Evolutionary conservation across 2,329 filamentous ascomycete species (phyloP), one percentile per base, ranked within the genome.

Genomic region (Chaetomium olivaceum): DNA sequence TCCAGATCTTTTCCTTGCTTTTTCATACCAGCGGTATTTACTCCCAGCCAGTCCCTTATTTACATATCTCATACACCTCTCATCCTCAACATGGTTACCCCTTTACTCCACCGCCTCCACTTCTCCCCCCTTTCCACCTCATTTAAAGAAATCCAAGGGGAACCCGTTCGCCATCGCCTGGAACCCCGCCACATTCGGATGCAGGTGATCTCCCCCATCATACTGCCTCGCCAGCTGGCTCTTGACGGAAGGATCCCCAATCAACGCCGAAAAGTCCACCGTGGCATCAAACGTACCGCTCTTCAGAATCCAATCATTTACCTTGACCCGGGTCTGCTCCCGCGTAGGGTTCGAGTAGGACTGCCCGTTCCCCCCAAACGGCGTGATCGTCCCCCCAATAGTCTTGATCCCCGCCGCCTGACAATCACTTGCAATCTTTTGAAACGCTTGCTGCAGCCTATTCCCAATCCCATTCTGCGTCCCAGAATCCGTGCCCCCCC

Each of bases 331-430:
- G 1, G 85, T 86, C 69, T 77, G 75, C 72, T 91, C 87, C 8
- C 87, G 76, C 50, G 80, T 76, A 0, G 83, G 79, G 68, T 81
- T 77, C 11, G 81, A 83, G 71, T 90, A 90, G 29, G 80, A 76
- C 74, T 88, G 83, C 46, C 79, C 79, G 57, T 71, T 78, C 2
- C 80, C 80, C 12, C 76, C 75, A 69, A 91, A 91, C 0, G 87
- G 88, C 3, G 87, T 90, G 66, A 90, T 89, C 0, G 89, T 91
- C 0, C 85, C 87, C 0, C 80, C 87, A 70, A 89, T 87, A 8
- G 88, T 78, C 0, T 82, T 80, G 29, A 89, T 80, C 1, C 83
- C 83, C 2, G 80, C 79, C 0, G 81, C 77, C 71, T 86, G 85
- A 21, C 87, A 79, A 16, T 86, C 80, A 1, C 77, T 77, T 2